Percentiles rank a stretch among this genome's conserved stretches.
Conservation (phyloP, 257 asterid species). For the Plantago ovata region DNA sequence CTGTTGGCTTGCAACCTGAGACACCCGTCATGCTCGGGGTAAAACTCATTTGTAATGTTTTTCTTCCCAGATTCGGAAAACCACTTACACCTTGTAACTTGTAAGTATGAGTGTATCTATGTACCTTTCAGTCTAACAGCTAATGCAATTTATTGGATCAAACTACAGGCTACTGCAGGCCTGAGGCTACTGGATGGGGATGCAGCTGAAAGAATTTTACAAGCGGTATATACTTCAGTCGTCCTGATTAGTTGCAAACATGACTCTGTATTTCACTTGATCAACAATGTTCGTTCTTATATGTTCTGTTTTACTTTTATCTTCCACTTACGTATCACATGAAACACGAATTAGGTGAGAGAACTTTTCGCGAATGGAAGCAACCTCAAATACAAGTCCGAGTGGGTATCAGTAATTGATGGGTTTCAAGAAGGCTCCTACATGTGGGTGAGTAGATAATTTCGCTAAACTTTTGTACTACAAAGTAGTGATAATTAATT, state of each 20-base stretch:
- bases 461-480: no score
- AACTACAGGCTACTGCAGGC: slow-evolving; percentile 88
- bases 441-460: slow-evolving; percentile 72
- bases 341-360: slow-evolving; percentile 44
- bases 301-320: background rate
- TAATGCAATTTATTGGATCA: no score
- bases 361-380: slow-evolving; percentile 35
- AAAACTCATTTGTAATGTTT: slow-evolving; percentile 21
- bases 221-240: no score
- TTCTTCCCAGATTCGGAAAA: no score
- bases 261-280: no score
- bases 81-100: no score
- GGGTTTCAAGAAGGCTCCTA: slow-evolving; percentile 79
- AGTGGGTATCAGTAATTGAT: slow-evolving; percentile 52
- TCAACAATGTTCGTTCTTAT: no score
- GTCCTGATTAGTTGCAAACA: no score
- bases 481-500: no score
- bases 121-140: no score
- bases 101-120: no score
- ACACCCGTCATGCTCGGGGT: slow-evolving; percentile 83
- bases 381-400: slow-evolving; percentile 40
- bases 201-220: slow-evolving; percentile 56
- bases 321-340: background rate
- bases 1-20: slow-evolving; percentile 28
- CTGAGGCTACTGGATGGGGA: slow-evolving; percentile 54